Base-by-base conservation (phyloP, 805 yeast genomes). In the Kodamaea hsintzibuensis region DNA sequence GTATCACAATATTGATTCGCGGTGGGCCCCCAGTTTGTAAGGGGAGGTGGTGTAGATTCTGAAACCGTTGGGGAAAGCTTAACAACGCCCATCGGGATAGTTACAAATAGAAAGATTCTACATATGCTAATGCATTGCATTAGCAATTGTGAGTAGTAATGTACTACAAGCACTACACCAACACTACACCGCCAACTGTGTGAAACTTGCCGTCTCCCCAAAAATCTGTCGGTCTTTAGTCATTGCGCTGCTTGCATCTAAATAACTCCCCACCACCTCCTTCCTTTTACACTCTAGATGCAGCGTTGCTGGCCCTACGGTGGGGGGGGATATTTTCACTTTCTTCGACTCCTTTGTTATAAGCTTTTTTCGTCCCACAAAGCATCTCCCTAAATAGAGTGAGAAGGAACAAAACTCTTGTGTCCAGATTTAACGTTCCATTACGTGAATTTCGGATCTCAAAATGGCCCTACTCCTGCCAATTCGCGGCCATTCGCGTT, bases 401-500 rank as follows among this genome's bases (percentile, higher is more conserved):
- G 27, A 7, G 19, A 17, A 2, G 22, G 17, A 40, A 40, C 44
- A 40, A 38, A 38, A 38, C 10, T 40, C 44, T 40, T 30, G 35
- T 30, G 35, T 30, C 35, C 35, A 30, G 35, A 30, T 30, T n/a
- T 30, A 30, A 30, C 35, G 35, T 30, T 30, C 35, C 35, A 30
- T 30, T 30, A 30, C 35, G 35, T 30, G 35, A 30, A 30, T 9
- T 30, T 30, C 2, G 10, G 8, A 30, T 30, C 35, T 30, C 35
- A 30, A 30, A 30, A 30, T 30, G 35, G 35, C 13, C 35, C 35
- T 30, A 12, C 44, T 40, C 44, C 44, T 40, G 44, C 44, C 19
- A 30, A 40, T 40, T 40, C 44, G 44, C 44, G 44, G 44, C 44
- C 19, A 19, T 12, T 50, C 52, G 52, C 52, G 52, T 37, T 45